A percentile compares a stretch with the other conserved stretches of the same genome.
Conservation (phyloP, 257 asterid genomes). For the Coffea eugenioides region DNA sequence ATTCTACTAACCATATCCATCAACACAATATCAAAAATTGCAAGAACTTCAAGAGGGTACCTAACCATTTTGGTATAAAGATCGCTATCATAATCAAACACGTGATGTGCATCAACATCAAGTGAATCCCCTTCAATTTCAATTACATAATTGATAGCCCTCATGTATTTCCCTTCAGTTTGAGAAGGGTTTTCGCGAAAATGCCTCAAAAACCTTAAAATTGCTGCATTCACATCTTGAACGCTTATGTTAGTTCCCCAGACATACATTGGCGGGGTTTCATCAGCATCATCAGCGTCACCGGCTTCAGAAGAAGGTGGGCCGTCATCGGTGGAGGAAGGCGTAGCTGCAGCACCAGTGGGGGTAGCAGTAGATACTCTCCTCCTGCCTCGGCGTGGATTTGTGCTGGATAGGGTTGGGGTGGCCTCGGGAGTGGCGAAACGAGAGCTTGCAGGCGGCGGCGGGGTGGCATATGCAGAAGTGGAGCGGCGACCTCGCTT, state of each 20-base stretch:
- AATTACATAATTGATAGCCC: slow-evolving; percentile 59
- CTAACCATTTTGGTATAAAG: slow-evolving; percentile 87
- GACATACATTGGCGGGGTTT: slow-evolving; percentile 78
- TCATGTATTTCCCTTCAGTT: slow-evolving; percentile 84
- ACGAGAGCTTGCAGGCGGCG: slow-evolving; percentile 46
- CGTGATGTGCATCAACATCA: slow-evolving; percentile 86
- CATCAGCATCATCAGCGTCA: slow-evolving; percentile 55
- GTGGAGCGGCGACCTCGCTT: slow-evolving; percentile 61
- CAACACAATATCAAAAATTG: slow-evolving; percentile 87
- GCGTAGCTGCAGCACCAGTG: slow-evolving; percentile 50
- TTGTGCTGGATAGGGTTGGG: slow-evolving; percentile 57
- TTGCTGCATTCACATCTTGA: slow-evolving; percentile 81
- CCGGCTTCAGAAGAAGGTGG: slow-evolving; percentile 79
- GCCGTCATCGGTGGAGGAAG: slow-evolving; percentile 60
- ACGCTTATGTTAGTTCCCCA: slow-evolving; percentile 98
- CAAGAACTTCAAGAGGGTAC: slow-evolving; percentile 93
- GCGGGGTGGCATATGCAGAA: slow-evolving; percentile 61
- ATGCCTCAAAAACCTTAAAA: slow-evolving; percentile 78
- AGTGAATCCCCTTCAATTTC: slow-evolving; percentile 96
- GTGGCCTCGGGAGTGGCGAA: slow-evolving; percentile 68
- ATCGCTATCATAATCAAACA: slow-evolving; percentile 71
- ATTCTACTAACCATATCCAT: slow-evolving; percentile 84
- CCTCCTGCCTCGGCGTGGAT: slow-evolving; percentile 47
- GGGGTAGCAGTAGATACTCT: slow-evolving; percentile 48
- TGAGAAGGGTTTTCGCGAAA: slow-evolving; percentile 66